Evolutionary conservation across 208 protist species (phyloP), one percentile per base, ranked within the genome.

Genomic region (Lotmaria passim): DNA sequence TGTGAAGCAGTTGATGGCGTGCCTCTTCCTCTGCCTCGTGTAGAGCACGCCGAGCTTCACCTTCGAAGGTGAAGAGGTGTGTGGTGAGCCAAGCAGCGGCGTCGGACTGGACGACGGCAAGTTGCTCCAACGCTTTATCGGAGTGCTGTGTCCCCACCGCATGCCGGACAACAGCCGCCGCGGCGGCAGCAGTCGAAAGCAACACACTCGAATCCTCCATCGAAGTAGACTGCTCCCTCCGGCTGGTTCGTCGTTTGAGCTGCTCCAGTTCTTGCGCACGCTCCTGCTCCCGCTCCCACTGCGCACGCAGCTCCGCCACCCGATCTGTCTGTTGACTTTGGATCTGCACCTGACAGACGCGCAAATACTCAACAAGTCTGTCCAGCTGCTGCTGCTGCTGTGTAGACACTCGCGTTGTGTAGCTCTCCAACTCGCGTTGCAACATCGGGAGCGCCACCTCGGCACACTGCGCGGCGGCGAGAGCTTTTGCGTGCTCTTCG

Each of bases 381-480:
- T 68, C 47, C n/a, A 74, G 15, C 47, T 47, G 51, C 36, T 41
- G 47, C 46, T 73, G 60, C 53, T 69, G 62, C 36, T 69, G 62
- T 14, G 39, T 17, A 0, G 44, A 39, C 4, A 41, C 31, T 7
- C 70, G 70, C 24, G 62, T 52, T 44, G 53, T 62, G 58, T 69
- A 56, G 33, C 28, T 58, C 26, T 31, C 70, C n/a, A 76, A 41
- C 28, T 76, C 70, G 28, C 38, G 38, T 21, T 76, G 70, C 46
- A 76, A 17, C 53, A 69, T 47, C 7, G 62, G 70, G 14, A 70
- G 36, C 1, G 63, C 56, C 23, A 66, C 62, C 53, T 76, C 70
- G 8, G 51, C 69, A 31, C 52, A 63, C 59, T 61, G 68, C 34
- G 60, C 59, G 24, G 59, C 60, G 24, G 60, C 52, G 44, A 53